phyloP scores from a whole-genome alignment of 148 eudicot genomes.

The Linanthus parryae region DNA sequence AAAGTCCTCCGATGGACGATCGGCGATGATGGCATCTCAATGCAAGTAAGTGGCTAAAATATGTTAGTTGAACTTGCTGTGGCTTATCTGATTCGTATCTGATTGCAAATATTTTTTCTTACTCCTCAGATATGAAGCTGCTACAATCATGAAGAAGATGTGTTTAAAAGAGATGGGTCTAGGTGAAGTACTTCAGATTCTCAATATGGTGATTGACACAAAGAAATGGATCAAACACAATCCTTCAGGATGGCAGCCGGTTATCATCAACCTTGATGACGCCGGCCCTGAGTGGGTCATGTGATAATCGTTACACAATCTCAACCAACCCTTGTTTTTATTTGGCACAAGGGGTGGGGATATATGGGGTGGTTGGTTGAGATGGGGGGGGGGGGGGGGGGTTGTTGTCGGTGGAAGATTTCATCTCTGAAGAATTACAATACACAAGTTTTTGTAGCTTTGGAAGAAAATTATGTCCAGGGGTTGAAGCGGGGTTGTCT shows the following conservation, averaged over 20 bases:
- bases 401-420: too few relatives aligned
- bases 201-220: slow-evolving; percentile 47
- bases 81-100: background rate
- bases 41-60: slow-evolving; percentile 45
- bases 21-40: slow-evolving; percentile 46
- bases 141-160: slow-evolving; percentile 48
- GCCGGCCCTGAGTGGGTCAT: too few relatives aligned
- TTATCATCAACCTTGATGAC: slow-evolving; percentile 45
- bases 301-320: too few relatives aligned
- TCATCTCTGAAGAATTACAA: too few relatives aligned
- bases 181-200: slow-evolving; percentile 65
- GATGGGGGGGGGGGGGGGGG: too few relatives aligned
- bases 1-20: slow-evolving; percentile 52
- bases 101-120: background rate
- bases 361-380: too few relatives aligned
- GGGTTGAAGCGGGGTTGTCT: too few relatives aligned
- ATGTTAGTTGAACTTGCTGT: background rate
- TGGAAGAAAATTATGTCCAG: too few relatives aligned
- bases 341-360: too few relatives aligned
- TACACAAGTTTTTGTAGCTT: too few relatives aligned
- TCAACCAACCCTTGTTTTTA: too few relatives aligned
- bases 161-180: slow-evolving; percentile 57
- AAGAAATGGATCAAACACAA: slow-evolving; percentile 64
- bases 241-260: slow-evolving; percentile 86
- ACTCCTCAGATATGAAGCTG: slow-evolving; percentile 78